Percentiles rank a stretch among this genome's conserved stretches.
These are phyloP conservation scores for Magnusiomyces clavatus DNA, from an alignment of 1,139 yeast species.

Conservation along the genomic window DNA sequence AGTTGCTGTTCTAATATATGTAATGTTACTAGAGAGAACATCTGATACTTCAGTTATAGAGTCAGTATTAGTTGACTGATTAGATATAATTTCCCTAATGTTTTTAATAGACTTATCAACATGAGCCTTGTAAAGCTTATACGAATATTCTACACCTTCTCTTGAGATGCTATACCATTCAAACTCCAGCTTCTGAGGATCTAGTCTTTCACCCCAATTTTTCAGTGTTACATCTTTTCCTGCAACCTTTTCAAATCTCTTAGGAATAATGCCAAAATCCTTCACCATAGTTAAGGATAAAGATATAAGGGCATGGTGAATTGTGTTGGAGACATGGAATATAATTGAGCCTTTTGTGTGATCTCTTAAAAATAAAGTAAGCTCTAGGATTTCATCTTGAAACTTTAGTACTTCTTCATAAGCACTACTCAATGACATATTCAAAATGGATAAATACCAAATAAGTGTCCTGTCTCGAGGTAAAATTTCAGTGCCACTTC, in stretches of 20 bases:
- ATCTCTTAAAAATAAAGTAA: slow-evolving; percentile 47
- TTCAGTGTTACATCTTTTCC: slow-evolving; percentile 14
- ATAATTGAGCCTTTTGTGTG: slow-evolving; percentile 59
- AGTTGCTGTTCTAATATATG: slow-evolving; percentile 51
- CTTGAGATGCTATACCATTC: slow-evolving; percentile 69
- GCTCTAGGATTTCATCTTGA: slow-evolving; percentile 41
- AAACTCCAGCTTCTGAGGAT: slow-evolving; percentile 40
- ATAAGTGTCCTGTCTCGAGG: slow-evolving; percentile 73
- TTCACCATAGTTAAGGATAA: slow-evolving; percentile 40
- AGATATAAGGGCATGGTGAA: slow-evolving; percentile 62
- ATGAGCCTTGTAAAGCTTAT: slow-evolving; percentile 48
- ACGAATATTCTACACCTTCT: slow-evolving; percentile 54
- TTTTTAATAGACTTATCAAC: slow-evolving; percentile 29
- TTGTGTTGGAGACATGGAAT: slow-evolving; percentile 40
- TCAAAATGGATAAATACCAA: slow-evolving; percentile 64
- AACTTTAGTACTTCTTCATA: slow-evolving; percentile 43
- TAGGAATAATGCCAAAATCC: slow-evolving; percentile 24
- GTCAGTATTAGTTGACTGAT: slow-evolving; percentile 12
- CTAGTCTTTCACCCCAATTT: slow-evolving; percentile 30
- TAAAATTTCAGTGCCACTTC: slow-evolving; percentile 60
- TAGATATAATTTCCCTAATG: slow-evolving; percentile 21
- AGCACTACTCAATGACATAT: slow-evolving; percentile 67
- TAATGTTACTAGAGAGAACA: slow-evolving; percentile 44
- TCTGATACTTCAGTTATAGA: slow-evolving; percentile 27
- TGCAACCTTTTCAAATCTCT: slow-evolving; percentile 30